Evolutionary conservation across 106 monocot genomes (phyloP).

Genomic region (Dioscorea alata): DNA sequence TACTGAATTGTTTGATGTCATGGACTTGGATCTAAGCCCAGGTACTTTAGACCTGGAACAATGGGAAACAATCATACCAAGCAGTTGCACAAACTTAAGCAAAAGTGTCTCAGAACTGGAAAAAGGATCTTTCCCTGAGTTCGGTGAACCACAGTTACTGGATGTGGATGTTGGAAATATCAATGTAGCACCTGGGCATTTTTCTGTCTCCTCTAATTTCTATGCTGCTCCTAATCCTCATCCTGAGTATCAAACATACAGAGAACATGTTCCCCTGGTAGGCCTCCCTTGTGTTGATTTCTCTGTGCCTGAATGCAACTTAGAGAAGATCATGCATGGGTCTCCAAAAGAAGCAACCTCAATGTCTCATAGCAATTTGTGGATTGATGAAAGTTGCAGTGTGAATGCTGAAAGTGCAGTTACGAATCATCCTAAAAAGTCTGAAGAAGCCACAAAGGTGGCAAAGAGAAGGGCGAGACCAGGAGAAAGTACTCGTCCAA

Average conservation of each 20-base stretch:
- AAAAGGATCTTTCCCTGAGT: conserved; percentile 18
- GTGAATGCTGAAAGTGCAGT: conserved; percentile 38
- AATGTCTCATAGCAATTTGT: conserved; percentile 20
- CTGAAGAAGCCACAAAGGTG: conserved; percentile 40
- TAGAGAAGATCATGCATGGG: conserved; percentile 20
- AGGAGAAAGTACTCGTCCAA: conserved; percentile 79
- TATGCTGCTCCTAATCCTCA: conserved; percentile 6
- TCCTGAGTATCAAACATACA: conserved; percentile 1
- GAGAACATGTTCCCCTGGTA: conserved; percentile 1
- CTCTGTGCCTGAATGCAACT: conserved; percentile 5
- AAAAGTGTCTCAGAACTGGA: conserved; percentile 19
- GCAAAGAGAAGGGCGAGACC: conserved; percentile 78
- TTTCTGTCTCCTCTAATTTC: conserved; percentile 6
- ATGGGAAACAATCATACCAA: conserved; percentile 49
- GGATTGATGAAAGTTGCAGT: conserved; percentile 48
- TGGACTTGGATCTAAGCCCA: conserved; percentile 43
- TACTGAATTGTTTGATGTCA: conserved; percentile 48
- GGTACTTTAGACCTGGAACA: conserved; percentile 14
- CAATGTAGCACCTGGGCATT: conserved; percentile 17
- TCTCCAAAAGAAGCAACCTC: conserved; percentile 8
- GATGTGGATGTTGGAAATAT: conserved; percentile 20
- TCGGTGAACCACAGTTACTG: conserved; percentile 41
- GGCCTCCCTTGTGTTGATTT: conserved; percentile 19
- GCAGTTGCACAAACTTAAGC: neutral
- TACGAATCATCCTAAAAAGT: conserved; percentile 29